phyloP scores from a whole-genome alignment of 352 stramenopile species.

The Peronospora tabacina region DNA sequence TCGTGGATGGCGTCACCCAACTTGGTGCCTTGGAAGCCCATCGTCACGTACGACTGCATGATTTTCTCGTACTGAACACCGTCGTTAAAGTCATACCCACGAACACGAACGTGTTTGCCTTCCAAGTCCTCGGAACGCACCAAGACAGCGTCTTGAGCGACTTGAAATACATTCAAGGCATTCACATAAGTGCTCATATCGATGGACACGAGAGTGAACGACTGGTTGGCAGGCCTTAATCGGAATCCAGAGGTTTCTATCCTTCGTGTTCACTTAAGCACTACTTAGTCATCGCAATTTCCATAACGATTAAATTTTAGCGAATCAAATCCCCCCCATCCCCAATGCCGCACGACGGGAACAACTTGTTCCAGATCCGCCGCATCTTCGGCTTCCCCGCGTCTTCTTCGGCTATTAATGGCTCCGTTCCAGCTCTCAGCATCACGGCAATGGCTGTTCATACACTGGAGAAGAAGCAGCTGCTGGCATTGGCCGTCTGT shows the following conservation, averaged over 20 bases:
- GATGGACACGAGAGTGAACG: too few relatives aligned
- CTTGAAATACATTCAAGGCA: constrained; percentile 26
- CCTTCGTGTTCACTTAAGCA: too few relatives aligned
- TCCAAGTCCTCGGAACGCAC: constrained; percentile 73
- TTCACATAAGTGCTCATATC: constrained; percentile 17
- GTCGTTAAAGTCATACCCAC: constrained; percentile 88
- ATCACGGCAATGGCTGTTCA: constrained; percentile 63
- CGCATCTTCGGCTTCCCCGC: constrained; percentile 45
- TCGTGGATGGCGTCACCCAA: constrained; percentile 95
- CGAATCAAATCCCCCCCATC: neutral
- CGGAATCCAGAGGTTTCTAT: neutral
- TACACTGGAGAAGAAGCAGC: constrained; percentile 63
- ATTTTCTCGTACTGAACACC: constrained; percentile 83
- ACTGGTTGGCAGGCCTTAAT: neutral
- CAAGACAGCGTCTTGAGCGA: constrained; percentile 66
- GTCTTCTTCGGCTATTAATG: neutral
- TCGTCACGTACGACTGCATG: constrained; percentile 73
- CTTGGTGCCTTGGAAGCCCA: constrained; percentile 96
- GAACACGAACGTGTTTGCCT: constrained; percentile 47
- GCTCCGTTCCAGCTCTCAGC: constrained; percentile 16
- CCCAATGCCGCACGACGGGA: constrained; percentile 27
- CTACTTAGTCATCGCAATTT: too few relatives aligned
- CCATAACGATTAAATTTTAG: too few relatives aligned
- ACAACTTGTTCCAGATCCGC: constrained; percentile 69
- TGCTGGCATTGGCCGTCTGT: constrained; percentile 52